phyloP scores from a whole-genome alignment of 2,329 filamentous ascomycete genomes.

The Paraphoma chrysanthemicola region DNA sequence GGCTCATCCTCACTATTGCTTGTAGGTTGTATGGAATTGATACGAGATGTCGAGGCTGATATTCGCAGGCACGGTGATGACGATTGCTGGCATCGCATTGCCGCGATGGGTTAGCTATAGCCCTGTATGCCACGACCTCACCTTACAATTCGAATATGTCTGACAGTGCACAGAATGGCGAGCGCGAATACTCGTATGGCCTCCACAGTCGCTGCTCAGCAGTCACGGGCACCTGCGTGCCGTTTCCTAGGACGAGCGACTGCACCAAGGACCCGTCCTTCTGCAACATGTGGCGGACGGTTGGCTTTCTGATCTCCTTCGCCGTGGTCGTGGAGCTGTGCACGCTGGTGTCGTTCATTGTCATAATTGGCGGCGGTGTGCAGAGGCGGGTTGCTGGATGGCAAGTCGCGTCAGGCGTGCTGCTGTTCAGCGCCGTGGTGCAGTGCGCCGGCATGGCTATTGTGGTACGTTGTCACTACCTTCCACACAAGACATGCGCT shows the following conservation, averaged over 20 bases:
- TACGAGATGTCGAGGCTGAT: constrained; percentile 15
- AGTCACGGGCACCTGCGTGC: constrained; percentile 66
- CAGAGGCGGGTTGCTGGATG: constrained; percentile 82
- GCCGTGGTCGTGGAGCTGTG: constrained; percentile 82
- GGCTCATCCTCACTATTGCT: constrained; percentile 55
- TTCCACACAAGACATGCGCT: neutral
- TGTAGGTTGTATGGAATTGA: constrained; percentile 33
- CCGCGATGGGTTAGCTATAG: constrained; percentile 76
- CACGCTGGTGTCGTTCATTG: constrained; percentile 77
- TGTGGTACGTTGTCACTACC: constrained; percentile 67
- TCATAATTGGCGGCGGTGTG: constrained; percentile 80
- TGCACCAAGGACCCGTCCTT: constrained; percentile 75
- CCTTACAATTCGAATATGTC: neutral
- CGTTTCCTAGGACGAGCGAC: constrained; percentile 72
- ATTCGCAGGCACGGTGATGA: constrained; percentile 71
- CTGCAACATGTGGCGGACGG: constrained; percentile 89
- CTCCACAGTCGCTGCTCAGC: constrained; percentile 83
- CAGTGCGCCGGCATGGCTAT: constrained; percentile 81
- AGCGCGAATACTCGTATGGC: constrained; percentile 64
- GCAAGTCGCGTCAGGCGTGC: constrained; percentile 73
- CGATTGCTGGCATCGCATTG: constrained; percentile 71
- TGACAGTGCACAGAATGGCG: constrained; percentile 36
- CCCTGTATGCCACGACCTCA: constrained; percentile 28
- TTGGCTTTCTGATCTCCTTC: constrained; percentile 87
- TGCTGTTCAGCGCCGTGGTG: constrained; percentile 70